These are phyloP conservation scores for Dictyostelium brefeldianum DNA, from an alignment of 78 protist genomes.

Conservation along the genomic window DNA sequence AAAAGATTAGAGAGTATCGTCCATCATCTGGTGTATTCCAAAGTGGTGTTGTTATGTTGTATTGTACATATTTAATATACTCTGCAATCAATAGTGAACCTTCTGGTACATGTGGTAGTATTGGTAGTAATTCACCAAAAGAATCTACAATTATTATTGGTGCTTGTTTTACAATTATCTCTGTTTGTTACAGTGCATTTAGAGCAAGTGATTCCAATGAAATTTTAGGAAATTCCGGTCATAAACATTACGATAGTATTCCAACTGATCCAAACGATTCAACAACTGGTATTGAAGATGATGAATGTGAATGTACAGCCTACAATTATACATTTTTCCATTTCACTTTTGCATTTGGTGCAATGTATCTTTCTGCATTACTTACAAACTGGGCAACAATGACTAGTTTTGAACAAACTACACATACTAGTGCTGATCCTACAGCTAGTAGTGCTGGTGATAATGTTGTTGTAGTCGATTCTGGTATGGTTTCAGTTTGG, in stretches of 20 bases:
- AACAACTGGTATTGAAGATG: conserved; percentile 52
- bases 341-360: conserved; percentile 85
- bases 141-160: conserved; percentile 62
- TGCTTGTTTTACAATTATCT: conserved; percentile 78
- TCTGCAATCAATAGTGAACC: conserved; percentile 86
- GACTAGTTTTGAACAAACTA: neutral
- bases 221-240: neutral
- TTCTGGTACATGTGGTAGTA: neutral
- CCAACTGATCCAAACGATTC: neutral
- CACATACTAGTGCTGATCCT: neutral
- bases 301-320: conserved; percentile 70
- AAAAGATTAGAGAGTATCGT: conserved; percentile 55
- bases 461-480: neutral
- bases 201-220: conserved; percentile 76
- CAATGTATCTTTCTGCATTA: conserved; percentile 87
- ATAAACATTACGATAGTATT: neutral
- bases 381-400: conserved; percentile 85
- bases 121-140: neutral
- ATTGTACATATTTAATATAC: conserved; percentile 84
- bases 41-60: conserved; percentile 77
- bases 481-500: conserved; percentile 87
- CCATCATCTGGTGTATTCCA: conserved; percentile 89
- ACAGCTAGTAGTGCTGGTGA: neutral
- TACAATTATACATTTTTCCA: conserved; percentile 90
- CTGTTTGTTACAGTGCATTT: conserved; percentile 78